Percentiles rank a stretch among this genome's conserved stretches.
Evolutionary conservation across 208 protist genomes (phyloP).

Genomic region (Lotmaria passim): DNA sequence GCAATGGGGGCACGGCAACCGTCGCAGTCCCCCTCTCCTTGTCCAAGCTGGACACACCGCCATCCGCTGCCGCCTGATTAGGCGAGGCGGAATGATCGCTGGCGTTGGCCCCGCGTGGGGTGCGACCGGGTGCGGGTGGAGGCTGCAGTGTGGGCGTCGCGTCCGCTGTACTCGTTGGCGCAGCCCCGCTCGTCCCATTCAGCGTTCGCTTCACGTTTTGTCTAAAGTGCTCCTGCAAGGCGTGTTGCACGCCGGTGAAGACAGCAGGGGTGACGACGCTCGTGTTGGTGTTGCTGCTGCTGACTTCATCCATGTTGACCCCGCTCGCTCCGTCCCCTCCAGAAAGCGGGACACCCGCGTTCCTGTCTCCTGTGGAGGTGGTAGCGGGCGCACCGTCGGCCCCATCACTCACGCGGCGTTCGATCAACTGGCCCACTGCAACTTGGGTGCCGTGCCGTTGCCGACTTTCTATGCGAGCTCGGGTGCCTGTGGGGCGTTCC

Average conservation of each 20-base stretch:
- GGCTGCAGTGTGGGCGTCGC: slow-evolving; percentile 1
- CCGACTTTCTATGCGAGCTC: neutral
- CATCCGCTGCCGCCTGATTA: neutral
- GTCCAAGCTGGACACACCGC: neutral
- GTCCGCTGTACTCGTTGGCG: slow-evolving; percentile 9
- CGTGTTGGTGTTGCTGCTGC: neutral
- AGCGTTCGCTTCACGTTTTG: slow-evolving; percentile 31
- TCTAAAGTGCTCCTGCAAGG: slow-evolving; percentile 34
- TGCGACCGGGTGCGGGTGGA: slow-evolving; percentile 14
- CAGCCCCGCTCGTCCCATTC: neutral
- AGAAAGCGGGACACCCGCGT: too few species aligned
- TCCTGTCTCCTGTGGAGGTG: neutral
- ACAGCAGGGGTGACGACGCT: slow-evolving; percentile 22
- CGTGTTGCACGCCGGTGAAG: slow-evolving; percentile 34
- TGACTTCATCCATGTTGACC: too few species aligned
- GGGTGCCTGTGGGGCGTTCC: neutral
- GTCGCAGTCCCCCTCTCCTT: neutral
- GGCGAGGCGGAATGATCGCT: slow-evolving; percentile 5
- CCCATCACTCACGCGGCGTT: neutral
- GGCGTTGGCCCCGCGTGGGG: neutral
- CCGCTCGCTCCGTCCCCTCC: neutral
- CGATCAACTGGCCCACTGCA: neutral
- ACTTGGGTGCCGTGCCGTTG: neutral
- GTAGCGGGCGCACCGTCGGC: neutral
- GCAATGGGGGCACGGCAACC: neutral